Conservation (phyloP, 805 yeast species). For the Osmozyma mogii region DNA sequence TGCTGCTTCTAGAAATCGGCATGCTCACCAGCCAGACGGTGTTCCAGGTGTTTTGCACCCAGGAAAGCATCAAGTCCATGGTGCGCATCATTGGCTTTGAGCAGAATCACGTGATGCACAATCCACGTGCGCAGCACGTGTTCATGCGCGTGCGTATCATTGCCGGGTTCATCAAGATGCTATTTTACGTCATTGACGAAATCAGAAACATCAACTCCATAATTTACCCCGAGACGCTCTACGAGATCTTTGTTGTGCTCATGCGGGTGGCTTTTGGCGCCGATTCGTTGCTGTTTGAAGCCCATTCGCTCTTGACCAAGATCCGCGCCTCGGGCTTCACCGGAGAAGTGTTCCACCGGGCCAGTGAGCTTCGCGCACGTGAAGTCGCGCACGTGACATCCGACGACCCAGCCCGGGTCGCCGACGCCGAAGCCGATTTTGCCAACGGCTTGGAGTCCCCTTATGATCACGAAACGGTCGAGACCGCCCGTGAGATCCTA, state of each 20-base stretch:
- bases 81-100: conserved; percentile 40
- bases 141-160: conserved; percentile 33
- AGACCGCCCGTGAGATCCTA: conserved; percentile 61
- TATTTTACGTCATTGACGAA: conserved; percentile 31
- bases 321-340: conserved; percentile 25
- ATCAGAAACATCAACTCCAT: conserved; percentile 22
- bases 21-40: conserved; percentile 15
- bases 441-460: conserved; percentile 58
- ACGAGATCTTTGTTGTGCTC: conserved; percentile 42
- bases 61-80: conserved; percentile 32
- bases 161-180: conserved; percentile 30
- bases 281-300: conserved; percentile 32
- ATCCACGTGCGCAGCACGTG: conserved; percentile 37
- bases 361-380: conserved; percentile 36
- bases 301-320: conserved; percentile 25
- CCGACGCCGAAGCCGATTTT: conserved; percentile 27
- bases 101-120: conserved; percentile 37
- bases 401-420: conserved; percentile 17
- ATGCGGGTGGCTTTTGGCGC: conserved; percentile 47
- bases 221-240: conserved; percentile 32
- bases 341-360: conserved; percentile 32
- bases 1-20: conserved; percentile 39
- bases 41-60: too few relatives aligned
- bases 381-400: conserved; percentile 25
- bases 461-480: conserved; percentile 56